These are phyloP conservation scores for Amyloporia xantha DNA, from an alignment of 768 basidiomycete species.

Conservation along the genomic window DNA sequence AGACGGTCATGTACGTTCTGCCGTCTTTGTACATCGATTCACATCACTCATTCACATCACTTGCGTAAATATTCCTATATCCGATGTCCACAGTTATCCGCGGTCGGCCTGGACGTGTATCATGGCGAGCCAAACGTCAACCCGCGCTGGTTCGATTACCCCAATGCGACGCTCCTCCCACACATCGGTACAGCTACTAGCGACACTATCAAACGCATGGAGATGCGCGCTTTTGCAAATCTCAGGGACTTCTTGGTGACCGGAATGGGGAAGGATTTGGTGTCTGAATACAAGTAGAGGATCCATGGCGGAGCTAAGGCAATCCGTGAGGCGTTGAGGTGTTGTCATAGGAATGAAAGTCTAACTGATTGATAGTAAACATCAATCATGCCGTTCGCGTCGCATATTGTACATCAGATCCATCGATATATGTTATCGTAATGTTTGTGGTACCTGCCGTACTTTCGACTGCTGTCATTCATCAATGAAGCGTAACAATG, in stretches of 20 bases:
- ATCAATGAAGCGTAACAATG: too few species aligned
- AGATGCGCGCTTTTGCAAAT: constrained; percentile 76
- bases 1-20: constrained; percentile 71
- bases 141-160: constrained; percentile 68
- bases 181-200: constrained; percentile 89
- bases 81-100: constrained; percentile 58
- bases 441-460: too few species aligned
- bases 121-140: constrained; percentile 81
- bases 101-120: constrained; percentile 81
- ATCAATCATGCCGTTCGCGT: neutral
- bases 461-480: too few species aligned
- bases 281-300: neutral
- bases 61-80: too few species aligned
- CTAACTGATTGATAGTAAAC: too few species aligned
- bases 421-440: too few species aligned
- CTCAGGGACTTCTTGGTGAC: constrained; percentile 59
- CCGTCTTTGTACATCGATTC: too few species aligned
- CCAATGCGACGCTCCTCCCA: constrained; percentile 79
- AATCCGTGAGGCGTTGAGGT: too few species aligned
- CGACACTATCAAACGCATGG: constrained; percentile 77
- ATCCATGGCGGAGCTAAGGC: too few species aligned
- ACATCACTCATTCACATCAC: too few species aligned
- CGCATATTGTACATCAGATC: too few species aligned
- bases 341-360: too few species aligned
- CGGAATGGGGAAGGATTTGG: constrained; percentile 58